A percentile compares a stretch with the other conserved stretches of the same genome.
Conservation (phyloP, 176 grass and related monocot genomes). For the Oryza officinalis region DNA sequence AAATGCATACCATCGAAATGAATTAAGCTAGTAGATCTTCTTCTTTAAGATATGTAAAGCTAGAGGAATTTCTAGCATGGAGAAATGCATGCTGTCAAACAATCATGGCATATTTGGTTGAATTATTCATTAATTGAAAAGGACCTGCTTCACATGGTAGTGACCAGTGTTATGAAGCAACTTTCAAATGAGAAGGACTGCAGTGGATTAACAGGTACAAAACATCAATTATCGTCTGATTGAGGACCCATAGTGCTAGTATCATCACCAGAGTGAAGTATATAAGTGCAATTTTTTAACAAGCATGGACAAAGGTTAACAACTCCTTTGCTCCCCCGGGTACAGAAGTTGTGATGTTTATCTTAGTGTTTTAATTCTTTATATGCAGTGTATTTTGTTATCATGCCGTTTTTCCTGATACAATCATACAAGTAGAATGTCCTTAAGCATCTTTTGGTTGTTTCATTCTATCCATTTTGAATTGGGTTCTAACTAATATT, state of each 20-base stretch:
- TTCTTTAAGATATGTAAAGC: neutral
- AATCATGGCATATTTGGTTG: constrained; percentile 31
- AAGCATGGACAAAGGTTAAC: neutral
- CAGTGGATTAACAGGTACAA: constrained; percentile 8
- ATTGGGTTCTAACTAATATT: neutral
- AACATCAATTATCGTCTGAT: constrained; percentile 30
- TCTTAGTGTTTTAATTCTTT: neutral
- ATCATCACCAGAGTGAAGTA: neutral
- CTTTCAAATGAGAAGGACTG: constrained; percentile 33
- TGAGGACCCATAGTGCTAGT: neutral
- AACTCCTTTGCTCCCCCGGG: neutral
- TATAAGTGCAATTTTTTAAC: neutral
- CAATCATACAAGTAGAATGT: neutral
- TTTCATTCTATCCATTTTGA: neutral
- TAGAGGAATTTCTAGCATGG: neutral
- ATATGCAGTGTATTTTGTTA: neutral
- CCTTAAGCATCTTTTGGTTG: neutral
- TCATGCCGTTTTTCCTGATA: constrained; percentile 1
- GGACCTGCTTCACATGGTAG: constrained; percentile 30
- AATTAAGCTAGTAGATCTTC: neutral
- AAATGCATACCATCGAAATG: neutral
- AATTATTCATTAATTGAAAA: constrained; percentile 36
- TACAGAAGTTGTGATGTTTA: neutral
- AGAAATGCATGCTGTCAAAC: neutral
- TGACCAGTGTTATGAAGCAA: constrained; percentile 31